These are phyloP conservation scores for Verticillium longisporum DNA, from an alignment of 2,329 filamentous ascomycete genomes.

Conservation along the genomic window DNA sequence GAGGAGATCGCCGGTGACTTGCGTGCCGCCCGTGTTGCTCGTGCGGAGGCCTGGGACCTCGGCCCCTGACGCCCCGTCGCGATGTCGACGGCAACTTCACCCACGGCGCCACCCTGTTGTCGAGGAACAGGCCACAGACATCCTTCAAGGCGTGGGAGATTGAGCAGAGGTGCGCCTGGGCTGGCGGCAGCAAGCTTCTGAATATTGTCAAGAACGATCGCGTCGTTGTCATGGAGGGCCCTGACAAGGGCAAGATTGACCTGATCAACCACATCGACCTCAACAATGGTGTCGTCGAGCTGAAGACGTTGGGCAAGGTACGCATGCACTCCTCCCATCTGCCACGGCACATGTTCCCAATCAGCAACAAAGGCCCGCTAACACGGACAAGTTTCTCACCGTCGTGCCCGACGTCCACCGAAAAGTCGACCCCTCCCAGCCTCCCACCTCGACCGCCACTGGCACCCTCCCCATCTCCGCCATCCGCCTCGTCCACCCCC, in stretches of 20 bases:
- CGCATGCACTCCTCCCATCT: constrained; percentile 16
- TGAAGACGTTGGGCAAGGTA: constrained; percentile 61
- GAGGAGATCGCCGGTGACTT: constrained; percentile 20
- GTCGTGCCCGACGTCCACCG: constrained; percentile 27
- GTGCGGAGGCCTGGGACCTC: constrained; percentile 70
- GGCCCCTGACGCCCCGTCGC: constrained; percentile 70
- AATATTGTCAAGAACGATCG: constrained; percentile 66
- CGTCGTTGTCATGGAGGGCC: constrained; percentile 73
- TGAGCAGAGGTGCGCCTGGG: constrained; percentile 44
- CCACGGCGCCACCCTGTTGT: constrained; percentile 42
- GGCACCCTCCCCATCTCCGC: constrained; percentile 60
- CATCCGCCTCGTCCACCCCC: constrained; percentile 74
- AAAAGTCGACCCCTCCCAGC: constrained; percentile 24
- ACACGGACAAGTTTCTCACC: constrained; percentile 26
- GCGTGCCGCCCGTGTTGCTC: constrained; percentile 34
- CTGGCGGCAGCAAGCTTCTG: constrained; percentile 48
- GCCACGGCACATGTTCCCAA: neutral
- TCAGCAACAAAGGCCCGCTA: neutral
- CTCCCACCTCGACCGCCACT: constrained; percentile 40
- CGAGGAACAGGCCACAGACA: constrained; percentile 27
- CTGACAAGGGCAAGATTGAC: constrained; percentile 78
- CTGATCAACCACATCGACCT: constrained; percentile 52
- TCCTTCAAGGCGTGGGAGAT: constrained; percentile 24
- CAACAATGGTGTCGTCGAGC: constrained; percentile 48
- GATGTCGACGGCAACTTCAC: constrained; percentile 54